Conservation (phyloP, 208 protist genomes). For the Endotrypanum monterogeii region DNA sequence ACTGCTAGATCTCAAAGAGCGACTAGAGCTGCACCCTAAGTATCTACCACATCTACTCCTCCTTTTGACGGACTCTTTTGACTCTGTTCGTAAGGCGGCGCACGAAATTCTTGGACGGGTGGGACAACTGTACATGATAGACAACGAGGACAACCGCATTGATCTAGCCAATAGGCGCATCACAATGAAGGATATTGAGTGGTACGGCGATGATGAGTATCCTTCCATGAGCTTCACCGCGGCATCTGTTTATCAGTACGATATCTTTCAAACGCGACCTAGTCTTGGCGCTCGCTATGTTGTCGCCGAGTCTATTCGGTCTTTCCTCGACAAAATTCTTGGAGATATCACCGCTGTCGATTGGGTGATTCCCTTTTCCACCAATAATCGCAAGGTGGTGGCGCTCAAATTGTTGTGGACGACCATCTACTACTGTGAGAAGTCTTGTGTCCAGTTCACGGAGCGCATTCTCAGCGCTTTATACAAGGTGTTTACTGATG, state of each 20-base stretch:
- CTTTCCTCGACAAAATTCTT: slow-evolving; percentile 70
- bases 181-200: slow-evolving; percentile 92
- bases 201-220: slow-evolving; percentile 92
- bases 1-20: slow-evolving; percentile 80
- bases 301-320: slow-evolving; percentile 70
- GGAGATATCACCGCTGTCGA: slow-evolving; percentile 79
- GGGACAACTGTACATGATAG: slow-evolving; percentile 78
- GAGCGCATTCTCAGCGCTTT: slow-evolving; percentile 79
- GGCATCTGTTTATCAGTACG: slow-evolving; percentile 15
- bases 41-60: slow-evolving; percentile 85
- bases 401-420: slow-evolving; percentile 82
- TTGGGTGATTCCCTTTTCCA: slow-evolving; percentile 89
- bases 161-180: slow-evolving; percentile 78
- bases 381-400: slow-evolving; percentile 79
- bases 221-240: slow-evolving; percentile 55
- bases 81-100: slow-evolving; percentile 53
- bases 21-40: slow-evolving; percentile 74
- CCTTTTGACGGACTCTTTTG: slow-evolving; percentile 73
- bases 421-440: slow-evolving; percentile 78
- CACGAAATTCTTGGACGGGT: slow-evolving; percentile 52
- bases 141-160: slow-evolving; percentile 91
- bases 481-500: slow-evolving; percentile 85
- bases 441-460: slow-evolving; percentile 81
- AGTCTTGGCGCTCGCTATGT: slow-evolving; percentile 78
- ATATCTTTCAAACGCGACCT: slow-evolving; percentile 58